Evolutionary conservation across 257 asterid genomes (phyloP).

Genomic region (Solanum gracilifrons): DNA sequence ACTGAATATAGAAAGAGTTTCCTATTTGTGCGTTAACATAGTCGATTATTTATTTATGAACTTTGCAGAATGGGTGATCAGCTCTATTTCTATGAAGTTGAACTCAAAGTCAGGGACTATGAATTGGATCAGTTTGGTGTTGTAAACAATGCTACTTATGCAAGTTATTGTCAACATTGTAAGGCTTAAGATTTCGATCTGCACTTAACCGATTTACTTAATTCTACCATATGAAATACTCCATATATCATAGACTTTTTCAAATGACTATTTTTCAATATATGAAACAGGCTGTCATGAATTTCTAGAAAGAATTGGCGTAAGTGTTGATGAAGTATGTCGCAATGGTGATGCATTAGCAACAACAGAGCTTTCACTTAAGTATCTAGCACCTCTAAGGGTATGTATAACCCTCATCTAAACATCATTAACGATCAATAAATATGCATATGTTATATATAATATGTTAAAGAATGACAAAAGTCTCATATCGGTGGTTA

Average conservation of each 20-base stretch:
- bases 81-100: slow-evolving; percentile 68
- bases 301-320: slow-evolving; percentile 52
- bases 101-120: slow-evolving; percentile 79
- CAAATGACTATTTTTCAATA: background rate
- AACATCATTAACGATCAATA: background rate
- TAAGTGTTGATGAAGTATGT: slow-evolving; percentile 60
- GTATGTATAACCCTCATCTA: slow-evolving; percentile 30
- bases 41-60: background rate
- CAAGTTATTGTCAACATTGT: slow-evolving; percentile 95
- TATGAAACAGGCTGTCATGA: slow-evolving; percentile 74
- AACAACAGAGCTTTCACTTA: slow-evolving; percentile 57
- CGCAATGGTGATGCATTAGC: slow-evolving; percentile 71
- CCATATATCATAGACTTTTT: background rate
- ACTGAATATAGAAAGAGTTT: background rate
- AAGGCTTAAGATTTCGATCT: slow-evolving; percentile 8
- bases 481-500: too few relatives aligned
- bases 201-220: too few relatives aligned
- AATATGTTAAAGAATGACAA: too few relatives aligned
- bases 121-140: slow-evolving; percentile 94
- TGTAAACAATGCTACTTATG: slow-evolving; percentile 73
- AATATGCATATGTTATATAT: too few relatives aligned
- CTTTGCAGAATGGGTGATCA: slow-evolving; percentile 35
- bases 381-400: slow-evolving; percentile 76
- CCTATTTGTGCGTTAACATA: background rate
- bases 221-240: too few relatives aligned